Percentiles rank a stretch among this genome's conserved stretches.
These are phyloP conservation scores for Zopfochytrium polystomum DNA, from an alignment of 371 early-diverging fungal genomes.

Conservation along the genomic window DNA sequence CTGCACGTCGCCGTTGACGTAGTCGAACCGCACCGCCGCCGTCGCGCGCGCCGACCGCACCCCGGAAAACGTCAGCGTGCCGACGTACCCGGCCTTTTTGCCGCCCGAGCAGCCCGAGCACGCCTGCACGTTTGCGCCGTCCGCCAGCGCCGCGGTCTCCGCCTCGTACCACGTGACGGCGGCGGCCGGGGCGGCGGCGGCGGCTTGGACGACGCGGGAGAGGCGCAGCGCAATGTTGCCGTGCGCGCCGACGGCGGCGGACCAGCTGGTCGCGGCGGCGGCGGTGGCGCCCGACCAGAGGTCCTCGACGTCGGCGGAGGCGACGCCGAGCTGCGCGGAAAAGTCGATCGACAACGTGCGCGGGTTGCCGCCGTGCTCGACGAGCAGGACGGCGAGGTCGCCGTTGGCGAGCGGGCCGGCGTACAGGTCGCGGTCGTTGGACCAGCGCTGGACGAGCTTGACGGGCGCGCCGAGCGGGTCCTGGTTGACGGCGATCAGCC, in stretches of 20 bases:
- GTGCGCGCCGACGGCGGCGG: conserved; percentile 1
- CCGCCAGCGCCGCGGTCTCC: background rate
- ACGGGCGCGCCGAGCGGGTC: conserved; percentile 36
- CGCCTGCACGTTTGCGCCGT: background rate
- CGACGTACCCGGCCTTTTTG: background rate
- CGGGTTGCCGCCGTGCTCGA: conserved; percentile 13
- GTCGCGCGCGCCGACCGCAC: background rate
- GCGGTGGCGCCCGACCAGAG: background rate
- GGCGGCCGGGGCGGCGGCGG: background rate
- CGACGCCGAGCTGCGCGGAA: background rate
- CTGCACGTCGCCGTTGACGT: conserved; percentile 2
- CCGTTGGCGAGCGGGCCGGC: conserved; percentile 24
- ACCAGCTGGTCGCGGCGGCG: background rate
- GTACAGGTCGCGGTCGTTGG: conserved; percentile 24
- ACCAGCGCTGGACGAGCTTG: conserved; percentile 16
- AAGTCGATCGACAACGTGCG: background rate
- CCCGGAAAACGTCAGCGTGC: background rate
- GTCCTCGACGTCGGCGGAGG: background rate
- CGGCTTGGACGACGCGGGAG: background rate
- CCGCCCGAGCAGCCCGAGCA: background rate
- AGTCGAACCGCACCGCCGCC: background rate
- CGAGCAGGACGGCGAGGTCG: conserved; percentile 13
- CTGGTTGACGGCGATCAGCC: conserved; percentile 46
- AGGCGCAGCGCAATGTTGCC: background rate
- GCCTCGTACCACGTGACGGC: background rate